A percentile compares a stretch with the other conserved stretches of the same genome.
Evolutionary conservation across 1,139 yeast species (phyloP).

Genomic region (Magnusiomyces ingens): DNA sequence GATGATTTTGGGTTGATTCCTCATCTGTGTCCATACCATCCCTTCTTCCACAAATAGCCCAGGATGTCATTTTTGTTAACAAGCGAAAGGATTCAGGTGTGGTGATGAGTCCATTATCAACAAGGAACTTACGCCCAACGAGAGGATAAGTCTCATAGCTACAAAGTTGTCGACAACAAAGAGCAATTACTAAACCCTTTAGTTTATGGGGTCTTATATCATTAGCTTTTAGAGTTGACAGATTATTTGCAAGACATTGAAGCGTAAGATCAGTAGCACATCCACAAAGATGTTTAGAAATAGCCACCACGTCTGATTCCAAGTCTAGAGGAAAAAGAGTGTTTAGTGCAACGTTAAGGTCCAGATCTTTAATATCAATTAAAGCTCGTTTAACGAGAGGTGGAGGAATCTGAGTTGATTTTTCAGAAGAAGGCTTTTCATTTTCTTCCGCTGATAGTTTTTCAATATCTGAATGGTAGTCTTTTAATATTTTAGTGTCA

Average conservation of each 20-base stretch:
- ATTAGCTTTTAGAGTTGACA: conserved; percentile 14
- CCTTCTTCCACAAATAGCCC: conserved; percentile 75
- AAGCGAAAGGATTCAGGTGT: conserved; percentile 41
- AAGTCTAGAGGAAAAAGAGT: not conserved
- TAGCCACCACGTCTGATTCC: conserved; percentile 40
- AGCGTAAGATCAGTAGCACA: conserved; percentile 87
- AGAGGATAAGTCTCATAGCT: conserved; percentile 46
- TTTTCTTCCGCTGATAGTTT: not conserved
- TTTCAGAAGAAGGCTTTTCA: conserved; percentile 9
- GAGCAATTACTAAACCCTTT: conserved; percentile 69
- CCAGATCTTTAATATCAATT: conserved; percentile 73
- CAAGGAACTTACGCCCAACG: conserved; percentile 37
- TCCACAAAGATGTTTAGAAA: conserved; percentile 88
- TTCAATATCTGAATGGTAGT: conserved; percentile 31
- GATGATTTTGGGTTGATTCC: conserved; percentile 27
- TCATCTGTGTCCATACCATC: conserved; percentile 27
- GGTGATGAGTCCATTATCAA: conserved; percentile 23
- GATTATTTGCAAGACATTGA: conserved; percentile 49
- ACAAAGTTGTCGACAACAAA: conserved; percentile 93
- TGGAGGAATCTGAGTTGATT: conserved; percentile 2
- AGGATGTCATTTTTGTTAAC: conserved; percentile 62
- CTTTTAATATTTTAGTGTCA: conserved; percentile 60
- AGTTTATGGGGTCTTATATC: conserved; percentile 22
- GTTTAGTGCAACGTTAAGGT: conserved; percentile 42
- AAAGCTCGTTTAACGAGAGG: conserved; percentile 49